phyloP scores from a whole-genome alignment of 495 filamentous ascomycete genomes.

The Penicillium canescens region DNA sequence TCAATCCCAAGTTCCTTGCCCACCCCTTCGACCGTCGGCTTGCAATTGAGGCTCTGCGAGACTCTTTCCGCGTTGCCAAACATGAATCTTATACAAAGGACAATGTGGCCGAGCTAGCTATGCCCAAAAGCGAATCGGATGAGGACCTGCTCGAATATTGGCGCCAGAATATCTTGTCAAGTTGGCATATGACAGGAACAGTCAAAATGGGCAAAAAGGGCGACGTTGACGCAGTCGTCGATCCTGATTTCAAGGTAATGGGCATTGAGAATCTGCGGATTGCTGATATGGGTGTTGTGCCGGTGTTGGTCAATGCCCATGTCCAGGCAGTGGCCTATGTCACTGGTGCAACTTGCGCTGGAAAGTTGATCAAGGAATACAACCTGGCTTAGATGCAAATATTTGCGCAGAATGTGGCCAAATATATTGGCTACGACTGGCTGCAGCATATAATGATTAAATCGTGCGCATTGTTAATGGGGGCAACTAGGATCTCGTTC shows the following conservation, averaged over 20 bases:
- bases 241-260: conserved; percentile 48
- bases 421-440: too few relatives aligned
- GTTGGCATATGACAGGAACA: conserved; percentile 54
- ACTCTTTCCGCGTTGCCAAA: conserved; percentile 33
- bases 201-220: conserved; percentile 54
- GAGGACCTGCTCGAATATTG: conserved; percentile 56
- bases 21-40: conserved; percentile 56
- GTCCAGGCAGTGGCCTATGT: conserved; percentile 29
- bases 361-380: conserved; percentile 26
- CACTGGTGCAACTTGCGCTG: conserved; percentile 23
- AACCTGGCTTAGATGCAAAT: conserved; percentile 5
- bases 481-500: too few relatives aligned
- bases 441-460: too few relatives aligned
- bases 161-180: conserved; percentile 31
- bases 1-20: conserved; percentile 55
- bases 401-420: too few relatives aligned
- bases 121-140: conserved; percentile 48
- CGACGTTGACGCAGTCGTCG: conserved; percentile 41
- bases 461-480: too few relatives aligned
- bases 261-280: conserved; percentile 57
- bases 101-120: conserved; percentile 30
- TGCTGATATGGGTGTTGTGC: conserved; percentile 60
- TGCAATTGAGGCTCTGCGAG: conserved; percentile 53
- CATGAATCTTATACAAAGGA: conserved; percentile 26
- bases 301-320: conserved; percentile 42